Conservation (phyloP, 257 asterid species). For the Coffea canephora region DNA sequence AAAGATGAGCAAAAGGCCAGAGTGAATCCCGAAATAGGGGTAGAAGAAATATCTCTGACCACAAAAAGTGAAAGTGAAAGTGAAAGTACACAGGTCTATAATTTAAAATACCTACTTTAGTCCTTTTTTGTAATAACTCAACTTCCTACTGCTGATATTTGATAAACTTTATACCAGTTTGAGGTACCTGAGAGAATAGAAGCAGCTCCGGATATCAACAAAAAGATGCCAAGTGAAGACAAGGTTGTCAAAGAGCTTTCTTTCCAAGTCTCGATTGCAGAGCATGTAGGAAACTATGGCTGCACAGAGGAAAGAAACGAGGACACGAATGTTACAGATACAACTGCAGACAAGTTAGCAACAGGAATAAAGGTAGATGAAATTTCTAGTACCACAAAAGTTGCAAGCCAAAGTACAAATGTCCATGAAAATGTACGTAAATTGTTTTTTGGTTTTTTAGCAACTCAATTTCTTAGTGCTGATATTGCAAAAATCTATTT, state of each 20-base stretch:
- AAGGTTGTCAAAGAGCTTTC: neutral
- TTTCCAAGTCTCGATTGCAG: neutral
- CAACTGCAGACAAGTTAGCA: constrained; percentile 7
- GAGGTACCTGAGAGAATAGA: neutral
- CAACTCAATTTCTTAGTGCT: neutral
- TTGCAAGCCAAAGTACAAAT: neutral
- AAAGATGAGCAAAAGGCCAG: constrained; percentile 17
- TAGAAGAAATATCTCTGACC: constrained; percentile 3
- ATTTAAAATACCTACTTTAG: neutral
- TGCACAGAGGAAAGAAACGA: constrained; percentile 7
- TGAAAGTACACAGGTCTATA: constrained; percentile 24
- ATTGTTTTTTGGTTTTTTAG: neutral
- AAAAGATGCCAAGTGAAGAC: constrained; percentile 3
- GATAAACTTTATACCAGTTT: neutral
- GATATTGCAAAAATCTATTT: neutral
- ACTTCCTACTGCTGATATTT: constrained; percentile 4
- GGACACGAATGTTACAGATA: constrained; percentile 22
- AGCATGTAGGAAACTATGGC: constrained; percentile 4
- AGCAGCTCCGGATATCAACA: neutral
- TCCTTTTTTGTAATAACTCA: neutral
- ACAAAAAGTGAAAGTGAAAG: neutral
- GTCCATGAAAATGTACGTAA: neutral
- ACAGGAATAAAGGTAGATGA: neutral
- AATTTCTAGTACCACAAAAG: neutral
- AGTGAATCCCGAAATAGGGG: constrained; percentile 9